Conservation (phyloP, 2,329 filamentous ascomycete species). For the Drechslerella dactyloides region DNA sequence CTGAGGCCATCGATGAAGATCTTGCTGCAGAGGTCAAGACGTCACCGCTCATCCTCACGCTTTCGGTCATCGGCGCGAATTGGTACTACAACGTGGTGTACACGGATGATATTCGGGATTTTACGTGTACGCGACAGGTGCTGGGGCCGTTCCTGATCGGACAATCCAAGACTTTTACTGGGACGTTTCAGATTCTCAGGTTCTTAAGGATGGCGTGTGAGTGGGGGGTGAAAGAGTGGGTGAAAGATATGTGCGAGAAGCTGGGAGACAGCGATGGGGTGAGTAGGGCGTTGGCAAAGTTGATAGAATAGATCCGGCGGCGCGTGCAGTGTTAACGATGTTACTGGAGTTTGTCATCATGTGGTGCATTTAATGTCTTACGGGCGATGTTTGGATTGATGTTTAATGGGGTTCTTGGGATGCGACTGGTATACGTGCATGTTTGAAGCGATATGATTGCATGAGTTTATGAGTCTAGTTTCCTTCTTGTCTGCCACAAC, state of each 20-base stretch:
- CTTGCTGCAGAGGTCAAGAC: conserved; percentile 27
- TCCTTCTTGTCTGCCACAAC: background rate
- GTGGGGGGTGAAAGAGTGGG: conserved; percentile 46
- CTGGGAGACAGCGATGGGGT: conserved; percentile 39
- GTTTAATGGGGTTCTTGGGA: background rate
- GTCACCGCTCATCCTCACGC: conserved; percentile 33
- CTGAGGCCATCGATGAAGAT: conserved; percentile 40
- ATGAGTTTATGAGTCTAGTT: background rate
- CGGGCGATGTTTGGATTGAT: background rate
- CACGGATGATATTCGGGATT: conserved; percentile 45
- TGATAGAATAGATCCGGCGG: conserved; percentile 24
- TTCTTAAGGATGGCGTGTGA: conserved; percentile 49
- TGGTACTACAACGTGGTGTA: conserved; percentile 50
- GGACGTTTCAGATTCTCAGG: conserved; percentile 42
- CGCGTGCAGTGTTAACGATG: background rate
- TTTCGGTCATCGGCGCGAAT: conserved; percentile 47
- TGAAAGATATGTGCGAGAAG: conserved; percentile 50
- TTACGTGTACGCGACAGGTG: conserved; percentile 41
- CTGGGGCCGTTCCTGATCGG: conserved; percentile 42
- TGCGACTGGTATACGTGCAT: background rate
- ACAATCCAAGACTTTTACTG: conserved; percentile 32
- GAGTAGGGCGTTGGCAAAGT: conserved; percentile 29
- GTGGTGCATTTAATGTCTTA: background rate
- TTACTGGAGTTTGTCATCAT: background rate
- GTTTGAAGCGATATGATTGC: background rate